Evolutionary conservation across 805 yeast genomes (phyloP), one percentile per base, ranked within the genome.

Genomic region (Ogataea corticis): DNA sequence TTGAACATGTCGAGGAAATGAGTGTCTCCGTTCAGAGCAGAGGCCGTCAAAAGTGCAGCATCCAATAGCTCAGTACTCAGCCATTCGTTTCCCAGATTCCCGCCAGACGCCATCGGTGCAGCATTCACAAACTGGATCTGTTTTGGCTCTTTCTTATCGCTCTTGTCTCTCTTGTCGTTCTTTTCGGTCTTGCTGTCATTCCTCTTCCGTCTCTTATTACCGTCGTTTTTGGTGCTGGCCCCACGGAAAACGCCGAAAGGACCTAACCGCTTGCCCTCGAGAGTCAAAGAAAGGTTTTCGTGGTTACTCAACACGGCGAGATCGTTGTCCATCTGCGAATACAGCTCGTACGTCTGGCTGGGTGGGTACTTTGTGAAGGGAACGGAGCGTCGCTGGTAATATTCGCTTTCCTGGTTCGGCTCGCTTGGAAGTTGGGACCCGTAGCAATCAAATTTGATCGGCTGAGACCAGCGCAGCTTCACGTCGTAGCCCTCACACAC

Each of bases 231-330:
- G 41, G 56, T 44, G 46, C 52, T 54, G 23, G 61, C 46, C 1
- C 83, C 83, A 52, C 74, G 75, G 56, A 89, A 87, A 0, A 87
- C 94, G 1, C 95, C 96, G 69, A 88, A 90, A 12, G 94, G 95
- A 1, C 96, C 96, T 35, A 76, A 65, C 17, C 51, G 48, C 29
- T 48, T 45, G 7, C 60, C 49, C 6, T 28, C 32, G 33, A 71
- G 70, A 2, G 69, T 70, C 19, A 69, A 60, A 1, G 59, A 62
- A 9, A 76, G 68, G 25, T 66, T 57, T 3, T 71, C 65, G 15
- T 71, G 63, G 28, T 76, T 74, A 27, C 85, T 83, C 17, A 88
- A 65, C 3, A 70, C 59, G 1, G 77, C 74, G 39, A 87, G 67
- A 54, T 86, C 88, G 34, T 71, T 70, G 62, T 90, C 96, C 82